Conservation (phyloP, 2,329 filamentous ascomycete genomes). For the Xylariaceae sp. region DNA sequence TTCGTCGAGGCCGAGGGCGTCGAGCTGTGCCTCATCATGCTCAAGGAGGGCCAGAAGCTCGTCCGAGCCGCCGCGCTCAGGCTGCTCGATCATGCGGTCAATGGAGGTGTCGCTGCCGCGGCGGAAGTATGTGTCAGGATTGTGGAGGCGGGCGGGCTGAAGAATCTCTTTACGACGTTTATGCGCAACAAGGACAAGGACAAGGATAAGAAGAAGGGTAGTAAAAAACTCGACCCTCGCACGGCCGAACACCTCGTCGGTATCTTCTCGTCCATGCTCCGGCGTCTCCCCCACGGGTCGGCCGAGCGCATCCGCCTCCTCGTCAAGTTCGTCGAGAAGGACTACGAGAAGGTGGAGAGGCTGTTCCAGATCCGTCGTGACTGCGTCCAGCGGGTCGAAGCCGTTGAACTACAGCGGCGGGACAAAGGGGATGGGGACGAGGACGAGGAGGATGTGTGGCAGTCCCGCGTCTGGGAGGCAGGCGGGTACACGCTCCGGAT, state of each 20-base stretch:
- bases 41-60: slow-evolving; percentile 83
- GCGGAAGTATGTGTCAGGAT: slow-evolving; percentile 65
- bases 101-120: slow-evolving; percentile 50
- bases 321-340: slow-evolving; percentile 92
- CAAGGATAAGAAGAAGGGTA: too few relatives aligned
- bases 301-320: slow-evolving; percentile 74
- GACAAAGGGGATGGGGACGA: too few relatives aligned
- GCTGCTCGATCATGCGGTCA: slow-evolving; percentile 77
- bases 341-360: slow-evolving; percentile 78
- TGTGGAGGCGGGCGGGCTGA: slow-evolving; percentile 79
- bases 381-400: slow-evolving; percentile 57
- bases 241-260: slow-evolving; percentile 75
- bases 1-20: slow-evolving; percentile 88
- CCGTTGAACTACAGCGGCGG: too few relatives aligned
- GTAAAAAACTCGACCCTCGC: slow-evolving; percentile 61
- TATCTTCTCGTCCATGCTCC: slow-evolving; percentile 77
- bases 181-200: too few relatives aligned
- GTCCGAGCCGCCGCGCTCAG: slow-evolving; percentile 71
- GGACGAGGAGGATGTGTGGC: slow-evolving; percentile 62
- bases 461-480: slow-evolving; percentile 71
- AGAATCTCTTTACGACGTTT: slow-evolving; percentile 79
- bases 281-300: slow-evolving; percentile 71
- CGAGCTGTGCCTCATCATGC: slow-evolving; percentile 86
- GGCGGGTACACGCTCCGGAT: slow-evolving; percentile 80
- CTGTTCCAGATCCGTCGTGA: slow-evolving; percentile 66